phyloP scores from a whole-genome alignment of 2,329 filamentous ascomycete genomes.

The Didymella keratinophila region DNA sequence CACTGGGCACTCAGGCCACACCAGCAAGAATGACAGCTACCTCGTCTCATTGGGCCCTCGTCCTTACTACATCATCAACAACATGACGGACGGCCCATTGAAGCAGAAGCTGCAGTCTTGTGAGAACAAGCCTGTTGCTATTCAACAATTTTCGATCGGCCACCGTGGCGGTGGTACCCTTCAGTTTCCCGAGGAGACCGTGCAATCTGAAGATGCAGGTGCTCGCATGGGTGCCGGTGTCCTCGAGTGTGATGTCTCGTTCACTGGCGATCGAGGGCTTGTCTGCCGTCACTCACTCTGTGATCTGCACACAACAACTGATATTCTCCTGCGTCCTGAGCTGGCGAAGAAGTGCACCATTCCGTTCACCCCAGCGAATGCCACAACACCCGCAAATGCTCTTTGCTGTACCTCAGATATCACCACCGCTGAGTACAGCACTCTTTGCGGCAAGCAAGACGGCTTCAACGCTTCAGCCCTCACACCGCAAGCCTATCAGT shows the following conservation, averaged over 20 bases:
- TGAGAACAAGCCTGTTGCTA: constrained; percentile 61
- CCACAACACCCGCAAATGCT: constrained; percentile 24
- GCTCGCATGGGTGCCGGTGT: constrained; percentile 73
- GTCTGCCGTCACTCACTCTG: constrained; percentile 74
- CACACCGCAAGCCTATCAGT: constrained; percentile 63
- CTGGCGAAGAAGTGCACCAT: constrained; percentile 70
- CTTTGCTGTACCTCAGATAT: constrained; percentile 33
- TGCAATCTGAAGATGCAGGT: constrained; percentile 66
- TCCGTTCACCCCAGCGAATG: constrained; percentile 65
- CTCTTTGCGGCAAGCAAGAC: constrained; percentile 37
- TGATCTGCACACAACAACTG: constrained; percentile 73
- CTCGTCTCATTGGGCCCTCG: constrained; percentile 67
- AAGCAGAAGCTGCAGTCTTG: constrained; percentile 68
- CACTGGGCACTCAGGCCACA: constrained; percentile 9
- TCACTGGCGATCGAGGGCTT: constrained; percentile 70
- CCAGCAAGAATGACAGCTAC: constrained; percentile 25
- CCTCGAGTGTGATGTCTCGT: constrained; percentile 72
- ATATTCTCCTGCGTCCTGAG: constrained; percentile 68
- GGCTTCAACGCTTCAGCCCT: constrained; percentile 68
- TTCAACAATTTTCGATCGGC: constrained; percentile 66
- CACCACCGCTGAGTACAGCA: constrained; percentile 28
- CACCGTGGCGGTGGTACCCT: constrained; percentile 68
- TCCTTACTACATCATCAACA: constrained; percentile 69
- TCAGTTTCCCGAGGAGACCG: constrained; percentile 70
- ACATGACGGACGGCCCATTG: constrained; percentile 67